These are phyloP conservation scores for Desmodesmus armatus DNA, from an alignment of 139 green algal genomes.

Conservation along the genomic window DNA sequence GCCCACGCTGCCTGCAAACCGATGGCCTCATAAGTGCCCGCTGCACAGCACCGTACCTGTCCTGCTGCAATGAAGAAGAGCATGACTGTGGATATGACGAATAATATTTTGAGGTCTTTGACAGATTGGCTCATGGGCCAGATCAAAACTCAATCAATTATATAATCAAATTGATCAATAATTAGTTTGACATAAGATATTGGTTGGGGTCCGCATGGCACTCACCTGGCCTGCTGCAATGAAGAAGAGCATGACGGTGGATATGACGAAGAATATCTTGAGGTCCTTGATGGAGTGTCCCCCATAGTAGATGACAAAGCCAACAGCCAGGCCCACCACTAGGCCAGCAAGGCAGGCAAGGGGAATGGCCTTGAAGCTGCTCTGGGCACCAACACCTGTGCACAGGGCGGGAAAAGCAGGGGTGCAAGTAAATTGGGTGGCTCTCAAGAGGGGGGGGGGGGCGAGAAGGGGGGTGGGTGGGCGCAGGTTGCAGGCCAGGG, in stretches of 20 bases:
- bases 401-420: background rate
- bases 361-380: conserved; percentile 34
- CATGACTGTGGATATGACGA: conserved; percentile 56
- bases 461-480: too few relatives aligned
- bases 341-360: conserved; percentile 43
- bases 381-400: conserved; percentile 39
- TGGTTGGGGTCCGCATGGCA: too few relatives aligned
- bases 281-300: conserved; percentile 59
- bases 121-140: conserved; percentile 44
- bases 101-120: conserved; percentile 66
- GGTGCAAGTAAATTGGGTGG: background rate
- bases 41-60: too few relatives aligned
- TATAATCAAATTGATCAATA: too few relatives aligned
- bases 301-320: conserved; percentile 38
- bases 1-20: too few relatives aligned
- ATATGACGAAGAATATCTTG: conserved; percentile 62
- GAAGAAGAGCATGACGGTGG: conserved; percentile 64
- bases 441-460: too few relatives aligned
- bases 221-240: conserved; percentile 64
- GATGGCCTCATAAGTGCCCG: too few relatives aligned
- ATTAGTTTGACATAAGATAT: too few relatives aligned
- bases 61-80: conserved; percentile 71
- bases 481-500: conserved; percentile 41
- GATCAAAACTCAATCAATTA: too few relatives aligned
- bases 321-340: conserved; percentile 39